Evolutionary conservation across 345 rosid genomes (phyloP), one percentile per base, ranked within the genome.

Genomic region (Arabidopsis arenosa): DNA sequence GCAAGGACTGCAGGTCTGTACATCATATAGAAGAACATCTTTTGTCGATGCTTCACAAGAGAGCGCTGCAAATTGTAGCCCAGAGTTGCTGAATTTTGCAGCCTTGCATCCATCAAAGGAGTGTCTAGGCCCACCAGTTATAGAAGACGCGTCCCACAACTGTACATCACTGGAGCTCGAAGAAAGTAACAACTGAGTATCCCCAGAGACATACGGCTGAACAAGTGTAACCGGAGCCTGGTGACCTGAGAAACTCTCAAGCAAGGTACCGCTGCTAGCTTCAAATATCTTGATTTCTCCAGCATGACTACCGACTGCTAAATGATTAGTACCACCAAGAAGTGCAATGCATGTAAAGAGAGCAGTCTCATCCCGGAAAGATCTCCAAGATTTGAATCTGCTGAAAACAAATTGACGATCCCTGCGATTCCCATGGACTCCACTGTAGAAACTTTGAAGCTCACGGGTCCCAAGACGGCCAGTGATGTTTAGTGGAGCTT

Each of bases 321-420:
- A 66, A 70, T 83, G 97, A 71, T 87, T 83, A 60, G 86, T 86
- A 81, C 92, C 92, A 62, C 88, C 92, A 67, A 90, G 87, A 77
- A 95, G 88, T 64, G 87, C 75, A 53, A 90, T 80, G 74, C 97
- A 92, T n/a, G 99, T 95, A 65, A 88, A 84, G 75, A 86, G 91
- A 40, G 88, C 86, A 57, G 80, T 84, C 76, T 95, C 99, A 79
- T 95, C 99, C 21, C 97, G 86, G 81, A 91, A 95, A 47, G 99
- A 90, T 80, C 97, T 84, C 98, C 92, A 90, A 28, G 96, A 88
- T 85, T 80, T 89, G 81, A 92, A 95, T 85, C 99, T 87, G 83
- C 97, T 95, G 85, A 88, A 95, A 73, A 95, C 88, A 71, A 92
- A 92, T 63, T 92, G 99, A 12, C 99, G 96, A 77, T 95, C 97